Base-by-base conservation (phyloP, 179 eudicot genomes). In the Corrigiola litoralis region DNA sequence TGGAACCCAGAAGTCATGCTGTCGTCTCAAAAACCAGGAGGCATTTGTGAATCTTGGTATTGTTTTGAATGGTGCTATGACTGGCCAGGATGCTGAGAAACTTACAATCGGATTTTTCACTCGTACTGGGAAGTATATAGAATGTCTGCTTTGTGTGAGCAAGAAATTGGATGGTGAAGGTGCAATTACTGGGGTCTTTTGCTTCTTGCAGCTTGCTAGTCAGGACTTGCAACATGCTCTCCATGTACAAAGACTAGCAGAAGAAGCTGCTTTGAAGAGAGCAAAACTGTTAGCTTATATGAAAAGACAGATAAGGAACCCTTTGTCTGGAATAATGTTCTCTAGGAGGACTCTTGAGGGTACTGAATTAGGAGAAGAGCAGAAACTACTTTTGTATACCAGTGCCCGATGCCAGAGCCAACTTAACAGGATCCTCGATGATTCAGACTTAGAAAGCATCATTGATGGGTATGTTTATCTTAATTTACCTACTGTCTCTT, bases 161-260 rank as follows among this genome's bases (percentile, higher is more conserved):
- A 83, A 84, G 74, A 87, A 84, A 64, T 16, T 87, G 63, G 91
- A 90, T 38, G 71, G 73, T 4, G 97, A 90, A 70, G 97, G 95
- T 31, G 55, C 81, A 0, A 76, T 90, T 12, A 94, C 91, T 11
- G 99, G 99, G 5, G 67, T 84, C 27, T 94, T 94, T 71, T 94
- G 97, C 75, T 94, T 94, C 79, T 72, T 94, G 81, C 99, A 94
- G 83, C 81, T 94, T 45, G 97, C 99, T 38, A 94, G 99, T 77
- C 95, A 71, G 28, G 99, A 94, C 66, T 78, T 94, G 72, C 99
- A 87, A 33, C 97, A 87, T 64, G 97, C 99, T 1, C 80, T 94
- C 52, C 99, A 94, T 70, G 68, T 94, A 45, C 99, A 94, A 58
- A 58, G 94, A 12, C 58, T 94, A 52, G 80, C 99, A 0, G 97